phyloP scores from a whole-genome alignment of 345 rosid genomes.

The Hibiscus tridactylites region DNA sequence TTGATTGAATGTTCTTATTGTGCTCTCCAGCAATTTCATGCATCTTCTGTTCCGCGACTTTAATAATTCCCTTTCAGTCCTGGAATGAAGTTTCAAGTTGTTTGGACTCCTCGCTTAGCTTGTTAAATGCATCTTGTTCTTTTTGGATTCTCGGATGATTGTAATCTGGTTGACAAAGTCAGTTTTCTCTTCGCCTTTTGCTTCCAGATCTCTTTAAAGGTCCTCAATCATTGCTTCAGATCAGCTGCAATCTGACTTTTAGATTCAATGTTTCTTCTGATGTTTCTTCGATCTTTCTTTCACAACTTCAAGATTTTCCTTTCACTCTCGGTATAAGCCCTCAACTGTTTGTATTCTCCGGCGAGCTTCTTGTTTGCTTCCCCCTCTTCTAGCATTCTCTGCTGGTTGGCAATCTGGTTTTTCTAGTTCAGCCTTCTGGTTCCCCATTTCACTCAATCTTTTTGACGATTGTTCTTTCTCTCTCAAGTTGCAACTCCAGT shows the following conservation, averaged over 20 bases:
- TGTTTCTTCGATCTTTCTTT: conserved; percentile 35
- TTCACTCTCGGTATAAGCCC: no score
- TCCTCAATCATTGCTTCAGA: conserved; percentile 34
- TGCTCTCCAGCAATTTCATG: conserved; percentile 33
- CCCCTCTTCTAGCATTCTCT: no score
- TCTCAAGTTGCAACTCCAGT: no score
- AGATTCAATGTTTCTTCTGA: conserved; percentile 30
- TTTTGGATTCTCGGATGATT: conserved; percentile 37
- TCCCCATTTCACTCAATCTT: no score
- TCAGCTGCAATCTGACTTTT: conserved; percentile 31
- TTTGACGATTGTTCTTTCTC: no score
- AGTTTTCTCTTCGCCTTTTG: conserved; percentile 33
- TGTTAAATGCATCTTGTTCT: conserved; percentile 34
- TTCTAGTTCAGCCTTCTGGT: no score
- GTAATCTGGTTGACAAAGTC: conserved; percentile 23
- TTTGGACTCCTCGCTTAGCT: conserved; percentile 30
- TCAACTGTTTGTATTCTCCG: no score
- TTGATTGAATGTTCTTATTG: conserved; percentile 22
- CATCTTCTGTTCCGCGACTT: conserved; percentile 37
- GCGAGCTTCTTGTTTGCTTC: no score
- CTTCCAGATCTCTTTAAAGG: conserved; percentile 39
- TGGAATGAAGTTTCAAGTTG: conserved; percentile 23
- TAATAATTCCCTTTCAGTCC: conserved; percentile 23
- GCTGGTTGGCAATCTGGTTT: no score
- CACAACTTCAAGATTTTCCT: conserved; percentile 23